Evolutionary conservation across 345 rosid genomes (phyloP).

Genomic region (Aegle marmelos): DNA sequence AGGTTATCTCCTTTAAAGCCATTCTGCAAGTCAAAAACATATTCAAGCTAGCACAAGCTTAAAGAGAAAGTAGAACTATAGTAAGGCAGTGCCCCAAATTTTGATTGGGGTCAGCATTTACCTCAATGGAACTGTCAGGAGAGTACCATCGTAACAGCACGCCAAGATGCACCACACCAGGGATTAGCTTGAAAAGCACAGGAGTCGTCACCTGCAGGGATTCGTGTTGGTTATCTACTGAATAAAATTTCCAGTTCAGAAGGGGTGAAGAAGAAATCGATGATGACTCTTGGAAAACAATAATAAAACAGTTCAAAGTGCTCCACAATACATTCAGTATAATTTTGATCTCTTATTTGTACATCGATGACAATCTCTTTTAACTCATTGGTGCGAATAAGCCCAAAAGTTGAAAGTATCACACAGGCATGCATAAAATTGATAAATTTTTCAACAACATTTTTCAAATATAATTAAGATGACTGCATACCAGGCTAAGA

Average conservation of each 20-base stretch:
- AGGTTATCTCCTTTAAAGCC: conserved; percentile 50
- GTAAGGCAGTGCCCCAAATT: neutral
- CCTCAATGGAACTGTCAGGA: conserved; percentile 71
- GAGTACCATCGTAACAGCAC: conserved; percentile 85
- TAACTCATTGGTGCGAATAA: neutral
- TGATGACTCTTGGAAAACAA: neutral
- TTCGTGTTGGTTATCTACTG: neutral
- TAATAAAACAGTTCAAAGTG: neutral
- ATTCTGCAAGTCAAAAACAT: conserved; percentile 33
- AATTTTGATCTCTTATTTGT: neutral
- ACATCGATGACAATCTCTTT: neutral
- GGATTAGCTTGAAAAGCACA: conserved; percentile 88
- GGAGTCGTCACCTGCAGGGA: conserved; percentile 79
- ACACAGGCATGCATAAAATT: neutral
- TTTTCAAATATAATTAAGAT: neutral
- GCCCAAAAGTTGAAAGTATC: neutral
- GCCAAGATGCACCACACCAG: conserved; percentile 84
- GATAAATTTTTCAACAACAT: neutral
- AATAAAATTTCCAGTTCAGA: neutral
- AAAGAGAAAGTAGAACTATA: neutral
- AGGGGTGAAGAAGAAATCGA: neutral
- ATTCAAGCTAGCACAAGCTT: conserved; percentile 7
- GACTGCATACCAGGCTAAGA: conserved; percentile 48
- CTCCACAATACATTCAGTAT: neutral
- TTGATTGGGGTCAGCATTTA: conserved; percentile 17